Base-by-base conservation (phyloP, 345 rosid species). In the Mercurialis annua region DNA sequence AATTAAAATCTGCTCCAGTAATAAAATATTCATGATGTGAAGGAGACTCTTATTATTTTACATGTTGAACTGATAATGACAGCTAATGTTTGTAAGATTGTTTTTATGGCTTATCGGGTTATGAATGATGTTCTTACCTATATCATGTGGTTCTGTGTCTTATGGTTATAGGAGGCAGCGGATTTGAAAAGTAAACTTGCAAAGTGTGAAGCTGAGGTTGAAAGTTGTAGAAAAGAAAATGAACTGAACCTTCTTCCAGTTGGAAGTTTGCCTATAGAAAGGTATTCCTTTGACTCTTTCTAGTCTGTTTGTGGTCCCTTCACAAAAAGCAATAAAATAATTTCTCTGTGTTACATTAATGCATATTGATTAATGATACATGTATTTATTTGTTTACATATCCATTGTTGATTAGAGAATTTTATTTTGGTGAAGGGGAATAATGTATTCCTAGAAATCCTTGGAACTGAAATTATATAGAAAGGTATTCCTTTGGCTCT, bases 191-290 rank as follows among this genome's bases (percentile, higher is more conserved):
- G 74, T 34, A 88, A 87, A 73, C 84, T 87, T 67, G 86, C 80
- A 74, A 87, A 75, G 73, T 89, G 83, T 74, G 94, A 94, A 82
- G 86, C 87, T 66, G 95, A 94, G 76, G 67, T 87, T 51, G 95
- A 94, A 78, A 81, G 75, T 71, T 66, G 72, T 68, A 77, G 90
- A 84, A 91, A 89, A 78, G 77, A 86, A 26, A 82, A 81, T 71
- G 96, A 94, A 80, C 73, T 81, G 68, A 72, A 64, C 68, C 85
- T 89, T 71, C 79, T 94, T 61, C 96, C 95, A n/a, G 66, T 89
- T 49, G 72, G 87, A 68, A 85, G 83, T 76, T 81, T 87, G 69
- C 71, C 84, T 56, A 52, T 56, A n/a, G 80, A 84, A 81, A 80
- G 74, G 98, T 88, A 73, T 36, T 78, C 57, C 17, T 14, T 59